Conservation (phyloP, 257 asterid genomes). For the Solanum appendiculatum region DNA sequence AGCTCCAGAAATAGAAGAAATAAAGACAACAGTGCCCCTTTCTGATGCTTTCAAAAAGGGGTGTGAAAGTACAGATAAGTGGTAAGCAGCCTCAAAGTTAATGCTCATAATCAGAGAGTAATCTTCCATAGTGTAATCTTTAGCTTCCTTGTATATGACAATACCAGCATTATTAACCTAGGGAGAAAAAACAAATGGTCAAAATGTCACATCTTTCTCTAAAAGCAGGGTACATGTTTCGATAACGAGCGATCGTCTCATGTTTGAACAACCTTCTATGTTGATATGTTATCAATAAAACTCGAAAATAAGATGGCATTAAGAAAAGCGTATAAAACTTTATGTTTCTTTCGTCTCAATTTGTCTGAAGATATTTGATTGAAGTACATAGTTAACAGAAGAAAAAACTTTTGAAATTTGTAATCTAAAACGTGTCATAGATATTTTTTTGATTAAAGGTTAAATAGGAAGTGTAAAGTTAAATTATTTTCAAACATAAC, state of each 20-base stretch:
- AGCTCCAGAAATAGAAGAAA: neutral
- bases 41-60: conserved; percentile 1
- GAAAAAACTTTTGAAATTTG: neutral
- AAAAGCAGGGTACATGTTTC: neutral
- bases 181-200: neutral
- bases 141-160: neutral
- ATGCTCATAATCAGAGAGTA: neutral
- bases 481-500: neutral
- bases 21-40: conserved; percentile 4
- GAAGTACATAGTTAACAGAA: neutral
- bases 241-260: neutral
- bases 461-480: neutral
- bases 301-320: neutral
- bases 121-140: neutral
- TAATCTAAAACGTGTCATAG: neutral
- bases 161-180: neutral
- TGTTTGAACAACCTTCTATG: neutral
- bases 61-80: conserved; percentile 1
- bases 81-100: neutral
- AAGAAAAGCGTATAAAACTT: neutral
- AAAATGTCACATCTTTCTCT: neutral
- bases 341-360: neutral
- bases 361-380: neutral
- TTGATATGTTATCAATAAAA: neutral
- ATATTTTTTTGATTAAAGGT: neutral